Evolutionary conservation across 116 monocot genomes (phyloP).

Genomic region (Thalassia testudinum): DNA sequence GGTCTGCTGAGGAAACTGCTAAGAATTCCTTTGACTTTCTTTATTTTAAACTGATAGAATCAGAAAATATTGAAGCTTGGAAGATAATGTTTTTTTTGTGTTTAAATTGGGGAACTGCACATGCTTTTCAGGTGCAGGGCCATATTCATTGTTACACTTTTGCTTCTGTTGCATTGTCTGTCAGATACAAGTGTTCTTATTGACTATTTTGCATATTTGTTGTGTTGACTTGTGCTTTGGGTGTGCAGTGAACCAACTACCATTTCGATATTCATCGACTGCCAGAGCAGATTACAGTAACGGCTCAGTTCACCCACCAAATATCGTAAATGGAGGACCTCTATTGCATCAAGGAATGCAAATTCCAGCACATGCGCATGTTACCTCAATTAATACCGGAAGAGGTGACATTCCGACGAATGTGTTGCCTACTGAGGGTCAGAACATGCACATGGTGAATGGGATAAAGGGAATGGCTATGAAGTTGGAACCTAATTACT

Average conservation of each 20-base stretch:
- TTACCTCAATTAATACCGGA: constrained; percentile 2
- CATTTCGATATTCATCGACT: constrained; percentile 3
- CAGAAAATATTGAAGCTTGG: too few species aligned
- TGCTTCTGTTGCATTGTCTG: too few species aligned
- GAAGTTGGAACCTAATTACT: constrained; percentile 52
- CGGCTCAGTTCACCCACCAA: constrained; percentile 4
- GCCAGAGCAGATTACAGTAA: constrained; percentile 1
- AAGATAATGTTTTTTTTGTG: too few species aligned
- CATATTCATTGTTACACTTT: too few species aligned
- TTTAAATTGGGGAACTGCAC: too few species aligned
- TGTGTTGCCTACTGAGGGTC: constrained; percentile 16
- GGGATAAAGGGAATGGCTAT: constrained; percentile 48
- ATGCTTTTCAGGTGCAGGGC: too few species aligned
- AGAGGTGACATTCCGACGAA: constrained; percentile 29
- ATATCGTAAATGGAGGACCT: constrained; percentile 6
- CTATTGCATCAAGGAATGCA: constrained; percentile 4
- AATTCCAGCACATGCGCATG: constrained; percentile 9
- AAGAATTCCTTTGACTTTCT: too few species aligned
- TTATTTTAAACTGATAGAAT: too few species aligned
- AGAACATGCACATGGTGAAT: constrained; percentile 21
- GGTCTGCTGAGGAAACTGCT: too few species aligned
- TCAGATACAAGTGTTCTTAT: too few species aligned
- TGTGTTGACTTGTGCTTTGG: not conserved
- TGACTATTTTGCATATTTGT: too few species aligned
- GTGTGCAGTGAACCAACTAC: constrained; percentile 10